Evolutionary conservation across 768 basidiomycete species (phyloP), one percentile per base, ranked within the genome.

Genomic region (Pisolithus microcarpus): DNA sequence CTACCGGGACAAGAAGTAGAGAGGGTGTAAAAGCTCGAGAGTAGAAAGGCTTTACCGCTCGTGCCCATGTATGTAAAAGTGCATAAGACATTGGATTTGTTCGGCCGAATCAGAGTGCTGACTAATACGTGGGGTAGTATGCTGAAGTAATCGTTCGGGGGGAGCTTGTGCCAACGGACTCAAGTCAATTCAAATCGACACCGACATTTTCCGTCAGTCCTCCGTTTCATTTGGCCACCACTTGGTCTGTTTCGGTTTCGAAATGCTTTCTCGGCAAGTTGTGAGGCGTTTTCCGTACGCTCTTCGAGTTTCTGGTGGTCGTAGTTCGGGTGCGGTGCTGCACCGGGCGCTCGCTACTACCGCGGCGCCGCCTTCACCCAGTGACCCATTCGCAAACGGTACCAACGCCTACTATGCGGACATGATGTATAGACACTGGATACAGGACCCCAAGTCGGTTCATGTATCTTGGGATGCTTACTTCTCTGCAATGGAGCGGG

Each of bases 401-500:
- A 93, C 87, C 38, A 97, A 96, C 70, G 77, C 91, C 21, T 93
- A 95, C 74, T 98, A 98, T 65, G 87, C 87, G 18, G 94, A 90
- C 61, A 91, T 95, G 70, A 97, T 97, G 95, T 97, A 95, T 72
- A 80, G 82, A 57, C 82, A 85, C 59, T 92, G 90, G 91, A 80
- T 78, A 67, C 78, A 89, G 72, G 91, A 99, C 69, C 90, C 92
- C 39, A 78, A 81, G 55, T 85, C 88, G 19, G 96, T 99, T 0
- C 96, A 99, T 72, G 75, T 80, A 0, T 96, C 93, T 4, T 99
- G 96, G 96, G 79, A 87, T 53, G 79, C 84, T 47, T 99, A 99
- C 72, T 99, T 99, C 65, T 79, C 84, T 3, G 95, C 91, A 38
- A 79, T 98, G 67, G 93, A 95, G 61, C 85, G 84, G 60, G 96